phyloP scores from a whole-genome alignment of 805 yeast genomes.

The Blastobotrys attinorum region DNA sequence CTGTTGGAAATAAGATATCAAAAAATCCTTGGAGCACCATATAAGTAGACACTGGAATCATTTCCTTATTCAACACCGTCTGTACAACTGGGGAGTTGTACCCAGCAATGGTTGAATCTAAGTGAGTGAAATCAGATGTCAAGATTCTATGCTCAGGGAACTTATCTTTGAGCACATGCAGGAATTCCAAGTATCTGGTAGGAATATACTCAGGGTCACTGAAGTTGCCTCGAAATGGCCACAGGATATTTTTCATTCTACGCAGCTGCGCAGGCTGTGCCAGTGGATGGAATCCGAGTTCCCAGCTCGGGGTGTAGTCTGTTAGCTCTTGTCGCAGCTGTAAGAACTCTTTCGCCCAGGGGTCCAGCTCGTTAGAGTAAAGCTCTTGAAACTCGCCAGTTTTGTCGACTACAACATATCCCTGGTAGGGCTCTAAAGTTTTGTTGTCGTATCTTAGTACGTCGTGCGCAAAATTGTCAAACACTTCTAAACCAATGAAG shows the following conservation, averaged over 20 bases:
- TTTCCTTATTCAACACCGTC: slow-evolving; percentile 56
- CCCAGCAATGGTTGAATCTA: slow-evolving; percentile 39
- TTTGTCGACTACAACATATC: slow-evolving; percentile 64
- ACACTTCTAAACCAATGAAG: slow-evolving; percentile 72
- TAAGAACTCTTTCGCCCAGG: slow-evolving; percentile 42
- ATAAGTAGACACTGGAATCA: slow-evolving; percentile 63
- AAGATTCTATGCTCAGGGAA: slow-evolving; percentile 75
- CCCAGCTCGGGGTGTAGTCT: slow-evolving; percentile 22
- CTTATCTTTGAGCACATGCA: slow-evolving; percentile 49
- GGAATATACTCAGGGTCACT: slow-evolving; percentile 76
- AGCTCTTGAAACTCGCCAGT: slow-evolving; percentile 71
- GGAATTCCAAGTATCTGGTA: slow-evolving; percentile 59
- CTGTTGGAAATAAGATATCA: slow-evolving; percentile 82
- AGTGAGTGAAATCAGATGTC: slow-evolving; percentile 57
- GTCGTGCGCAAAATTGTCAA: slow-evolving; percentile 81
- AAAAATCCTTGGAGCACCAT: slow-evolving; percentile 83
- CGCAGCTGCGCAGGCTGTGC: slow-evolving; percentile 40
- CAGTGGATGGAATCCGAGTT: slow-evolving; percentile 51
- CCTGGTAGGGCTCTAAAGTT: slow-evolving; percentile 65
- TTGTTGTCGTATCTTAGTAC: slow-evolving; percentile 63
- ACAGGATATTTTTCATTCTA: slow-evolving; percentile 39
- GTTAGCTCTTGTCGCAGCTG: slow-evolving; percentile 38
- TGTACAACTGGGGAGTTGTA: slow-evolving; percentile 74
- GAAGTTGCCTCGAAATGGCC: slow-evolving; percentile 61
- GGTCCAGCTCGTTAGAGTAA: slow-evolving; percentile 32